These are phyloP conservation scores for Pichia insulana DNA, from an alignment of 805 yeast species.

Conservation along the genomic window DNA sequence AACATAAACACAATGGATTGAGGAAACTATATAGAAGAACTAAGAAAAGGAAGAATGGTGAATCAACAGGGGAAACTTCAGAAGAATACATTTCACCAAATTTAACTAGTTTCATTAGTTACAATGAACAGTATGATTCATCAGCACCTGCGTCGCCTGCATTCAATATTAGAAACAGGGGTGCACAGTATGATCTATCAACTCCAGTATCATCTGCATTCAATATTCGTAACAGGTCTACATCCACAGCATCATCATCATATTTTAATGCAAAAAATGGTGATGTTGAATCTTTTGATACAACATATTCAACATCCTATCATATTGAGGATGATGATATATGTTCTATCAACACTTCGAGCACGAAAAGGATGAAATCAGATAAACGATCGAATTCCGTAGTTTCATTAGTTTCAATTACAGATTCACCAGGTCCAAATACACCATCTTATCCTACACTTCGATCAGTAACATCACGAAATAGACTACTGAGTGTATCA, in stretches of 20 bases:
- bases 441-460: background rate
- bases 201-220: background rate
- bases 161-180: background rate
- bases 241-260: conserved; percentile 1
- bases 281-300: conserved; percentile 4
- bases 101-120: background rate
- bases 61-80: background rate
- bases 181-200: background rate
- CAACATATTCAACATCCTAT: background rate
- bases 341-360: conserved; percentile 21
- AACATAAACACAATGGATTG: background rate
- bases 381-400: conserved; percentile 24
- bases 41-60: background rate
- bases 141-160: background rate
- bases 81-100: background rate
- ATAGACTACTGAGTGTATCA: conserved; percentile 3
- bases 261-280: background rate
- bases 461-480: background rate
- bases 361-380: conserved; percentile 22
- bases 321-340: conserved; percentile 14
- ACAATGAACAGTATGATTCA: background rate
- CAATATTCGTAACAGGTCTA: background rate
- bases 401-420: conserved; percentile 19
- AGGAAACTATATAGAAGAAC: conserved; percentile 2
- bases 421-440: conserved; percentile 17